phyloP scores from a whole-genome alignment of 345 rosid genomes.

The Jatropha curcas region DNA sequence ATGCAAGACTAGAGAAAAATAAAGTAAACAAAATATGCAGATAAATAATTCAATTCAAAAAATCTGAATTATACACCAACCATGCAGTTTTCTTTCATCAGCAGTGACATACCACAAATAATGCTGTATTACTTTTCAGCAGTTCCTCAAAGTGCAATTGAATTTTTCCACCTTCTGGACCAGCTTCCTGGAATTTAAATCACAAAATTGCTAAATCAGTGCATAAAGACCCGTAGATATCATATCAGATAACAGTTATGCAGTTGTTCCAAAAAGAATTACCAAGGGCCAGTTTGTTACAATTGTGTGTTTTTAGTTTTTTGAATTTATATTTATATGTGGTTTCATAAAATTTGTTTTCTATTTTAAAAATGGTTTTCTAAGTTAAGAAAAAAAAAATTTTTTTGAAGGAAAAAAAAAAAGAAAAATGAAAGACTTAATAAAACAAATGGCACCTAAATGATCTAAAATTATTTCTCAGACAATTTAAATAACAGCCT shows the following conservation, averaged over 20 bases:
- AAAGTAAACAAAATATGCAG: neutral
- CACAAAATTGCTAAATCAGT: constrained; percentile 15
- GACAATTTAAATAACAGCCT: constrained; percentile 7
- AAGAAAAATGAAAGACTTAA: no score
- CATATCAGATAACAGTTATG: neutral
- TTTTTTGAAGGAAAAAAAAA: no score
- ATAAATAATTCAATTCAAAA: neutral
- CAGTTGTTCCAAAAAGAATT: neutral
- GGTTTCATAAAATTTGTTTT: no score
- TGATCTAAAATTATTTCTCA: constrained; percentile 4
- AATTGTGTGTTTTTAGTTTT: no score
- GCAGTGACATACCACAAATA: constrained; percentile 71
- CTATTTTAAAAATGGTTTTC: no score
- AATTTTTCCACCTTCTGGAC: constrained; percentile 92
- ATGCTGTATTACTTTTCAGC: constrained; percentile 79
- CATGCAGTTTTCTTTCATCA: constrained; percentile 3
- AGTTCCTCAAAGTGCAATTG: constrained; percentile 89
- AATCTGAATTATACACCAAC: neutral
- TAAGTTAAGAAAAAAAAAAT: no score
- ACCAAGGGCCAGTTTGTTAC: no score
- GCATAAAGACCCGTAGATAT: neutral
- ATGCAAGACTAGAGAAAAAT: neutral
- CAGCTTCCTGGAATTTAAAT: constrained; percentile 68
- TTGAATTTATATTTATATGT: no score
- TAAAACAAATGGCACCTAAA: neutral